Conservation (phyloP, 2,329 filamentous ascomycete species). For the Dendrostoma leiphaemia region DNA sequence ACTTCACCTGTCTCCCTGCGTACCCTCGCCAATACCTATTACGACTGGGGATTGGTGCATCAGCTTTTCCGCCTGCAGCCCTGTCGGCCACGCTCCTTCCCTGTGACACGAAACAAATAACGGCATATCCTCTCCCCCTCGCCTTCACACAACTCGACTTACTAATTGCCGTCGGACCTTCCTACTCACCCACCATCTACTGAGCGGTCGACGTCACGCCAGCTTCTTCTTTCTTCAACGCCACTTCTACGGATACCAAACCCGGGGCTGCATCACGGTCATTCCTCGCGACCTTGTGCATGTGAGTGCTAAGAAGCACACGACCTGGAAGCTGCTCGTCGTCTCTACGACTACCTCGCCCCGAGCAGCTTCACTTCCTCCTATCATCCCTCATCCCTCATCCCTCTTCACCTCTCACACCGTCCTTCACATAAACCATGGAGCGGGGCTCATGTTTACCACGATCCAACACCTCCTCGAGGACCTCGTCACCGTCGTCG, state of each 20-base stretch:
- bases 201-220: not conserved
- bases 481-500: slow-evolving; percentile 14
- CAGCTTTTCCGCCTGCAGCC: not conserved
- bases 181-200: not conserved
- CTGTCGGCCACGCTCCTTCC: not conserved
- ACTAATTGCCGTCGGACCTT: not conserved
- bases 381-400: not conserved
- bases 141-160: not conserved
- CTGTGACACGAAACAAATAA: not conserved
- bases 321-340: slow-evolving; percentile 12
- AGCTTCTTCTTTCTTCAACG: not conserved
- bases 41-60: not conserved
- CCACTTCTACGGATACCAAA: too few relatives aligned
- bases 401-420: not conserved
- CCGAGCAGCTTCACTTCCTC: slow-evolving; percentile 9
- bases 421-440: slow-evolving; percentile 7
- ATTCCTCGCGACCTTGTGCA: not conserved
- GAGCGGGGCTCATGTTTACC: slow-evolving; percentile 10
- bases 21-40: too few relatives aligned
- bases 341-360: not conserved
- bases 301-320: slow-evolving; percentile 2
- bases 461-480: slow-evolving; percentile 9
- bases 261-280: not conserved
- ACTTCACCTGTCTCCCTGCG: not conserved
- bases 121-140: not conserved